Percentiles rank a stretch among this genome's conserved stretches.
phyloP scores from a whole-genome alignment of 2,329 filamentous ascomycete species.

The Podosphaera fusca region DNA sequence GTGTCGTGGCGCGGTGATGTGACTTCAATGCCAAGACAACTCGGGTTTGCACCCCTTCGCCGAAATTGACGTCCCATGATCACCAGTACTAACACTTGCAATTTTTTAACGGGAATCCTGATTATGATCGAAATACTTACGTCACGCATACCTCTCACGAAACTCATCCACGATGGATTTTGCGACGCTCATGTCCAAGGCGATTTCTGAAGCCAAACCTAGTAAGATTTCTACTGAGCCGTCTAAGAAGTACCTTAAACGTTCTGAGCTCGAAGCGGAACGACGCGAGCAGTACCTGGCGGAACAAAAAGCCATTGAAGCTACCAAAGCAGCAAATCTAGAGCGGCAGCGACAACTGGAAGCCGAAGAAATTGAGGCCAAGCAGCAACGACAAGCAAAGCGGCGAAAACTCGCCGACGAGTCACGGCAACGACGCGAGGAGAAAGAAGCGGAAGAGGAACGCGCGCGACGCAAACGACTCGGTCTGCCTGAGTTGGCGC shows the following conservation, averaged over 20 bases:
- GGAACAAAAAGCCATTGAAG: slow-evolving; percentile 55
- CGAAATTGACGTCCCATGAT: too few species aligned
- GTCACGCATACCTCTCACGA: not conserved
- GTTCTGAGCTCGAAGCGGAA: slow-evolving; percentile 65
- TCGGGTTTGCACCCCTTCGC: too few species aligned
- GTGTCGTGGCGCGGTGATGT: not conserved
- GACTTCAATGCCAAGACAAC: not conserved
- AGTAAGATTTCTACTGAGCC: slow-evolving; percentile 11
- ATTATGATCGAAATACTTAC: not conserved
- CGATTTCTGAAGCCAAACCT: slow-evolving; percentile 63
- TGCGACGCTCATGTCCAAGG: slow-evolving; percentile 74
- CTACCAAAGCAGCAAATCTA: slow-evolving; percentile 43
- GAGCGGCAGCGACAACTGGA: slow-evolving; percentile 72
- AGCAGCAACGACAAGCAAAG: slow-evolving; percentile 57
- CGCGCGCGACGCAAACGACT: slow-evolving; percentile 48
- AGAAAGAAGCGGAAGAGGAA: slow-evolving; percentile 53
- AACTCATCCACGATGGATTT: slow-evolving; percentile 60
- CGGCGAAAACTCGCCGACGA: slow-evolving; percentile 61
- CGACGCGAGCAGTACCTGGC: slow-evolving; percentile 58
- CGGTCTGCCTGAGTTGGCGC: slow-evolving; percentile 52
- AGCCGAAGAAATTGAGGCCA: slow-evolving; percentile 55
- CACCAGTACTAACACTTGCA: too few species aligned
- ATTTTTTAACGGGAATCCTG: not conserved
- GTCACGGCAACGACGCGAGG: slow-evolving; percentile 42
- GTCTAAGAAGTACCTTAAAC: slow-evolving; percentile 58